These are phyloP conservation scores for Acmispon strigosus DNA, from an alignment of 306 rosid species.

Conservation along the genomic window DNA sequence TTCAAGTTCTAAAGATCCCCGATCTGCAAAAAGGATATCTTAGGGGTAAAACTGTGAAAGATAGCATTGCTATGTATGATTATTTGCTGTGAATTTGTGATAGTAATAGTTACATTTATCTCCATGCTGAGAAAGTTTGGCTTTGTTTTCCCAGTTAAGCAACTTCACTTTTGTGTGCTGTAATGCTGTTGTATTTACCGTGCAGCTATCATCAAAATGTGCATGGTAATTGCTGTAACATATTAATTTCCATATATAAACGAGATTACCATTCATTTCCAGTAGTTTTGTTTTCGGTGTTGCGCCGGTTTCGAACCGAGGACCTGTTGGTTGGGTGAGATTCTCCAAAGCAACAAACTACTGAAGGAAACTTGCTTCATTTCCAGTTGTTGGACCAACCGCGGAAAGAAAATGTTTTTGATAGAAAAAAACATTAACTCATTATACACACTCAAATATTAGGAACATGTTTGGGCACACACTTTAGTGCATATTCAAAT, in stretches of 20 bases:
- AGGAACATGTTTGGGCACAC: no score
- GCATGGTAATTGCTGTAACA: not conserved
- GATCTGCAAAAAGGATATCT: conserved; percentile 9
- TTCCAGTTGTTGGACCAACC: no score
- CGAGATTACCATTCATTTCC: not conserved
- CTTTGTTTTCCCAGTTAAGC: not conserved
- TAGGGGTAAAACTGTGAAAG: conserved; percentile 13
- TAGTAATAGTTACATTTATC: not conserved
- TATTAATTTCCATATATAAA: not conserved
- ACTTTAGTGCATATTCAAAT: no score
- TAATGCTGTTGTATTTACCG: not conserved
- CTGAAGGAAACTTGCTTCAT: no score
- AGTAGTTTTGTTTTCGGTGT: no score
- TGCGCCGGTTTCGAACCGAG: no score
- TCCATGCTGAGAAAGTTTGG: conserved; percentile 9
- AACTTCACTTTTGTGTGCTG: not conserved
- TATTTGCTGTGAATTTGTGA: conserved; percentile 16
- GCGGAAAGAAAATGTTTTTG: no score
- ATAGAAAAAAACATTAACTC: no score
- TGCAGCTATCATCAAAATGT: not conserved
- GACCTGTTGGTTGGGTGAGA: no score
- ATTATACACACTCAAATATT: no score
- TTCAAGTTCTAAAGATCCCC: conserved; percentile 32
- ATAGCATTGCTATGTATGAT: conserved; percentile 19
- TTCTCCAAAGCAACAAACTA: no score